Evolutionary conservation across 2,329 filamentous ascomycete species (phyloP).

Genomic region (Neurospora sp.): DNA sequence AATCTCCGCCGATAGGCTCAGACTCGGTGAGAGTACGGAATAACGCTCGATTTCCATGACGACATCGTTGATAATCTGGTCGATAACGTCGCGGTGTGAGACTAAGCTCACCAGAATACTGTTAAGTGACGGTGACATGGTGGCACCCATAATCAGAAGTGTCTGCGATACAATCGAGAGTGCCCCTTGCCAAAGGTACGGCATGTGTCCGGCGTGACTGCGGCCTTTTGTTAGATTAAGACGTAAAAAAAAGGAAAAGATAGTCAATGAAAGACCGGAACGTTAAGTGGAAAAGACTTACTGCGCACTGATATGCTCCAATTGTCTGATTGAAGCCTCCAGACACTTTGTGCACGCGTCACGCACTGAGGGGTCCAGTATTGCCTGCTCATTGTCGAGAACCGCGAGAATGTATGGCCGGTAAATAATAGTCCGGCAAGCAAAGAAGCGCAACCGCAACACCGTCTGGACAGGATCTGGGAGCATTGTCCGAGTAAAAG

Average conservation of each 20-base stretch:
- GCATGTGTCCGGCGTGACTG: constrained; percentile 73
- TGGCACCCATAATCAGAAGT: constrained; percentile 74
- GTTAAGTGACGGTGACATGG: constrained; percentile 65
- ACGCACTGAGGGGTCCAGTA: constrained; percentile 61
- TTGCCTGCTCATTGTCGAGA: constrained; percentile 64
- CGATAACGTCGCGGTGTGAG: constrained; percentile 50
- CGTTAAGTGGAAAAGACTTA: constrained; percentile 32
- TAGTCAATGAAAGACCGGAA: constrained; percentile 9
- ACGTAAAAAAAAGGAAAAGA: constrained; percentile 16
- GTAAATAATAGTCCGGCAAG: constrained; percentile 79
- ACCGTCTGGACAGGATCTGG: constrained; percentile 72
- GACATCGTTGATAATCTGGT: constrained; percentile 69
- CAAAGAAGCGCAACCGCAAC: constrained; percentile 69
- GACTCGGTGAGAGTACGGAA: constrained; percentile 64
- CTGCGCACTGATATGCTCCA: constrained; percentile 72
- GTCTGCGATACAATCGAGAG: constrained; percentile 77
- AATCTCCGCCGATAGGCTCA: constrained; percentile 69
- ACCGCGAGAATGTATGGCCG: constrained; percentile 74
- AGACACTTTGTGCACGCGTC: constrained; percentile 75
- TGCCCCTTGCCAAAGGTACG: constrained; percentile 78
- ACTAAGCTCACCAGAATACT: constrained; percentile 51
- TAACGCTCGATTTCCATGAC: constrained; percentile 67
- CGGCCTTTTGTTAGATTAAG: constrained; percentile 28
- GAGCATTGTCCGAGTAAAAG: constrained; percentile 56
- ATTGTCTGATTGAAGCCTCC: constrained; percentile 68